Percentiles rank a stretch among this genome's conserved stretches.
Evolutionary conservation across 2,329 filamentous ascomycete species (phyloP).

Genomic region (Aspergillus novoparasiticus): DNA sequence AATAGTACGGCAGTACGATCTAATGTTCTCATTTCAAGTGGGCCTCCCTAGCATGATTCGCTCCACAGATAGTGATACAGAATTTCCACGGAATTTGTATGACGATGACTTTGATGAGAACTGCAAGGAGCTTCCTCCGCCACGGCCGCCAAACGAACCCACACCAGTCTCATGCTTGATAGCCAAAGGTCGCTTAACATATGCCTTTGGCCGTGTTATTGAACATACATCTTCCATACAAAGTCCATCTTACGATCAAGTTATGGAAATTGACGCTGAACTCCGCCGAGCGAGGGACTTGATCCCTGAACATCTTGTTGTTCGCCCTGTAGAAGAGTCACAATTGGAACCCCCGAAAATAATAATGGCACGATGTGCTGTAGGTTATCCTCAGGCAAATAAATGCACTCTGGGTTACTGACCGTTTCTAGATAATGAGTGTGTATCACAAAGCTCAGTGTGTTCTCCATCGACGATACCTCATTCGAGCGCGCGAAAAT

Average conservation of each 20-base stretch:
- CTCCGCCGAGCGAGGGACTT: slow-evolving; percentile 62
- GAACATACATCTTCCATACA: slow-evolving; percentile 46
- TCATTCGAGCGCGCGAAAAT: slow-evolving; percentile 75
- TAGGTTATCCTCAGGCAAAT: slow-evolving; percentile 23
- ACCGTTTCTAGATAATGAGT: slow-evolving; percentile 62
- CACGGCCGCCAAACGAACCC: slow-evolving; percentile 60
- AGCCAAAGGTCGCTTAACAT: slow-evolving; percentile 46
- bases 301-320: slow-evolving; percentile 76
- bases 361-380: slow-evolving; percentile 79
- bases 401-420: slow-evolving; percentile 8
- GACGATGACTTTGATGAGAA: slow-evolving; percentile 67
- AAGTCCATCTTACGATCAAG: slow-evolving; percentile 59
- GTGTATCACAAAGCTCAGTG: slow-evolving; percentile 88
- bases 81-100: slow-evolving; percentile 62
- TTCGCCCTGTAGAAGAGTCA: slow-evolving; percentile 73
- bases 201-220: slow-evolving; percentile 48
- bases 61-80: slow-evolving; percentile 64
- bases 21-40: slow-evolving; percentile 67
- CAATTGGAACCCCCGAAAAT: slow-evolving; percentile 68
- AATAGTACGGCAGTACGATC: slow-evolving; percentile 60
- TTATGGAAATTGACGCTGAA: slow-evolving; percentile 62
- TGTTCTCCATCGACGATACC: slow-evolving; percentile 84
- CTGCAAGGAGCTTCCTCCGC: slow-evolving; percentile 56
- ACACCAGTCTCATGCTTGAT: slow-evolving; percentile 58
- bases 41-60: slow-evolving; percentile 69